Base-by-base conservation (phyloP, 208 protist genomes). In the Acanthamoeba castellanii region DNA sequence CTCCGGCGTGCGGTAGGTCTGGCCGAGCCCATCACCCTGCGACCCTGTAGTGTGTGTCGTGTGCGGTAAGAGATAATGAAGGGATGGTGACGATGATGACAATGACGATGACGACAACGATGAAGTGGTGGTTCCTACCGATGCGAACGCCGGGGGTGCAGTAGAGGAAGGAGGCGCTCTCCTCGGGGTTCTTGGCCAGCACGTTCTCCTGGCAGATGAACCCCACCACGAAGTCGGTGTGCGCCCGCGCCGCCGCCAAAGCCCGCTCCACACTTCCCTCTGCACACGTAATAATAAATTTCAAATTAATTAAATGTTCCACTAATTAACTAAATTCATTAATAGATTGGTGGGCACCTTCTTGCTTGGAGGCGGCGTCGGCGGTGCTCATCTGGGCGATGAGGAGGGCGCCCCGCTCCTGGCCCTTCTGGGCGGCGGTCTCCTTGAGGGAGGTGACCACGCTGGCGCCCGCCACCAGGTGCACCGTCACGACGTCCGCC, bases 141-240 rank as follows among this genome's bases (percentile, higher is more conserved):
- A 94, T 94, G 14, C 91, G 66, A 3, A 94, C 91, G 32, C 91
- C 91, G 27, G 91, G 91, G 13, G 91, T 87, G 57, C 91, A 94
- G 52, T 87, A 94, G 22, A 94, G 74, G 91, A 94, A 85, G 70
- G 47, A 45, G 18, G 91, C 70, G 61, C 55, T 55, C 61, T 68
- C 50, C 22, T 94, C 91, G 11, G 37, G 8, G 32, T 93, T 25
- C 37, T 52, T 52, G 52, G 32, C 94, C 32, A 94, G 52, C 32
- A 97, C 68, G 68, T 68, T 90, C 30, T 96, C 84, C 95, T 97
- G 93, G 42, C 95, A 95, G 45, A 98, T 97, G 70, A 98, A 98
- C 34, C 98, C 98, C 61, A 97, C 95, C 30, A 98, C 97, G 70
- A 97, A 97, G 61, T 98, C 97, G 76, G 50, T 3, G 57, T 97